These are phyloP conservation scores for Microbotryum scabiosae DNA, from an alignment of 1,284 basidiomycete genomes.

Conservation along the genomic window DNA sequence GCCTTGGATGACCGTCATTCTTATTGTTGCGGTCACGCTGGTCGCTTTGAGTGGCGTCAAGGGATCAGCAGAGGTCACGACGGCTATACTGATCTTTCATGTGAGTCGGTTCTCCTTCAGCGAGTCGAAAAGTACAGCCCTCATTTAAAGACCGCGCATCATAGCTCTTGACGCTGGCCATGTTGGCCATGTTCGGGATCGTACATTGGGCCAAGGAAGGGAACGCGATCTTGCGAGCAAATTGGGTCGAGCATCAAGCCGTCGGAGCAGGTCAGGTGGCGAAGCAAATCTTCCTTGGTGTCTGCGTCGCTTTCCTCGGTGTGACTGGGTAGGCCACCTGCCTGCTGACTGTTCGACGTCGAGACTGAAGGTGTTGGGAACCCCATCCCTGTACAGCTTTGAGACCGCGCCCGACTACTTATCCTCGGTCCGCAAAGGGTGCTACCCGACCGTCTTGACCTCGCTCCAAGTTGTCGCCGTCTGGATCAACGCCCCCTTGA, in stretches of 20 bases:
- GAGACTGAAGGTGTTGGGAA: too few species aligned
- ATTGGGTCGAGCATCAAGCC: conserved; percentile 47
- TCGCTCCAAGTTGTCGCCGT: conserved; percentile 57
- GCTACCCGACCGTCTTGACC: conserved; percentile 53
- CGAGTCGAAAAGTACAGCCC: too few species aligned
- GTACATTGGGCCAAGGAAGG: conserved; percentile 52
- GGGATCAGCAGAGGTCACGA: conserved; percentile 47
- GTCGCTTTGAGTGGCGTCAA: conserved; percentile 54
- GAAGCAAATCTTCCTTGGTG: conserved; percentile 53
- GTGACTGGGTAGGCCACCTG: conserved; percentile 50
- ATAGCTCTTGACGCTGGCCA: conserved; percentile 47
- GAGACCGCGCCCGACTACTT: conserved; percentile 53
- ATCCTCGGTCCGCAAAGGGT: conserved; percentile 50
- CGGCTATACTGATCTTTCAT: neutral
- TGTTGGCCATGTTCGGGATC: conserved; percentile 48
- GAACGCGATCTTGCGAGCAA: conserved; percentile 46
- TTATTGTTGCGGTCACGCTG: conserved; percentile 50
- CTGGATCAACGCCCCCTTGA: conserved; percentile 49
- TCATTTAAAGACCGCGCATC: too few species aligned
- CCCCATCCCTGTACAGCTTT: conserved; percentile 41
- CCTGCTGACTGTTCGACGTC: neutral
- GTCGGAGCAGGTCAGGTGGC: conserved; percentile 39
- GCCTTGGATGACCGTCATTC: conserved; percentile 48
- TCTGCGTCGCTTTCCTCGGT: conserved; percentile 59
- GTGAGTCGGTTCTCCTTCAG: too few species aligned